Evolutionary conservation across 306 rosid genomes (phyloP), one percentile per base, ranked within the genome.

Genomic region (Hippophae rhamnoides): DNA sequence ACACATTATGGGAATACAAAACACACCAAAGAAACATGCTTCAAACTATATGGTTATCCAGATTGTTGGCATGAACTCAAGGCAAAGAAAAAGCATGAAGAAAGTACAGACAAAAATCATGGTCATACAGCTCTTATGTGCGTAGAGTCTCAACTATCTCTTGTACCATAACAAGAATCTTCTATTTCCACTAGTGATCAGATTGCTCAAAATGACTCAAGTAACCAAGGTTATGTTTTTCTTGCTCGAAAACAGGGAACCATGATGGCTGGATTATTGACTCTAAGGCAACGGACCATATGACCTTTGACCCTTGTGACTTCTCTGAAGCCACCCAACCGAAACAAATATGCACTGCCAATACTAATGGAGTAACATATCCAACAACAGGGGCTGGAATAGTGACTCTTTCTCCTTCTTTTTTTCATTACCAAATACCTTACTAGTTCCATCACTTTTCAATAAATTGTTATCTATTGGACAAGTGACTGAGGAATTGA

Each of bases 1-100:
- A 13, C 64, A 14, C 71, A 67, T 61, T 67, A 38, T 50, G 58
- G 71, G 23, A 67, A 42, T 25, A 23, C 5, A 7, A 67, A 67
- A 27, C 72, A 67, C 14, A 58, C 52, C 43, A 10, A 12, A 31
- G 58, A 67, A 13, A 67, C 57, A 2, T 67, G 52, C 10, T 67
- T 67, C 42, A 57, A 67, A 9, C 40, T 67, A 27, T 47, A 54
- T 46, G 69, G 62, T 1, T 55, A 43, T 8, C 48, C 41, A n/a
- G 47, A 56, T 2, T 58, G 53, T 56, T 68, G 55, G 66, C 58
- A 57, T 14, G 56, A 68, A 18, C 23, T 18, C 23, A 18, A 18
- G 23, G 23, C 23, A 18, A 18, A 0, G 23, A 18, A 18, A 18
- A 53, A 18, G 60, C 7, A 26, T 31, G 58, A 40, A 5, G 57